Percentiles rank a stretch among this genome's conserved stretches.
These are phyloP conservation scores for Galeopsis tetrahit DNA, from an alignment of 257 asterid genomes.

Conservation along the genomic window DNA sequence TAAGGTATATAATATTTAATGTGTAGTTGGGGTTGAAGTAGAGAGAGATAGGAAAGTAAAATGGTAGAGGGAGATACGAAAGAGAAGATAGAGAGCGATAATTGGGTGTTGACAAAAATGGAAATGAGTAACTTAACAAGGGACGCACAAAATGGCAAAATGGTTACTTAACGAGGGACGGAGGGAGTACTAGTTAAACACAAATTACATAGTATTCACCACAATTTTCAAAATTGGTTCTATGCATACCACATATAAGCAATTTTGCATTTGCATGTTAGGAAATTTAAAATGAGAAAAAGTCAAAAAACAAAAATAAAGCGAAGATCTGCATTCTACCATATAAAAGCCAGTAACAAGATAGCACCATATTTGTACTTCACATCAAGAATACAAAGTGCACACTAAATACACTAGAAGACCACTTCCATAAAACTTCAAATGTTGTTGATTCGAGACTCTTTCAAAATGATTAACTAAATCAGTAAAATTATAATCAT, in stretches of 20 bases:
- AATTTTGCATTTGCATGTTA: neutral
- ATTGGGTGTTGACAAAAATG: too few relatives aligned
- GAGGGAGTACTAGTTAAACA: neutral
- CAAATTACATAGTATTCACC: neutral
- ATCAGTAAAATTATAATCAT: neutral
- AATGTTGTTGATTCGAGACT: neutral
- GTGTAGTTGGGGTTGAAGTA: too few relatives aligned
- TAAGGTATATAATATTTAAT: too few relatives aligned
- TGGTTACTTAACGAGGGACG: too few relatives aligned
- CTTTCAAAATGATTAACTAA: constrained; percentile 7
- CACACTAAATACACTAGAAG: neutral
- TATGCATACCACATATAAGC: neutral
- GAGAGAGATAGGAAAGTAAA: too few relatives aligned
- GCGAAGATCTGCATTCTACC: constrained; percentile 4
- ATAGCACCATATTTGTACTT: neutral
- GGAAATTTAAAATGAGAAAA: neutral
- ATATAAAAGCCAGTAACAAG: neutral
- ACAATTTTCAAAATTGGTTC: neutral
- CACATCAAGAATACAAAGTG: neutral
- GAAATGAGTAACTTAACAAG: too few relatives aligned
- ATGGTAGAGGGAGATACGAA: too few relatives aligned
- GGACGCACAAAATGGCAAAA: too few relatives aligned
- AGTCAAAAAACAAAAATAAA: neutral
- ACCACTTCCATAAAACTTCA: neutral
- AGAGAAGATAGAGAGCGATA: too few relatives aligned